phyloP scores from a whole-genome alignment of 2,329 filamentous ascomycete species.

The Monilinia vaccinii-corymbosi region DNA sequence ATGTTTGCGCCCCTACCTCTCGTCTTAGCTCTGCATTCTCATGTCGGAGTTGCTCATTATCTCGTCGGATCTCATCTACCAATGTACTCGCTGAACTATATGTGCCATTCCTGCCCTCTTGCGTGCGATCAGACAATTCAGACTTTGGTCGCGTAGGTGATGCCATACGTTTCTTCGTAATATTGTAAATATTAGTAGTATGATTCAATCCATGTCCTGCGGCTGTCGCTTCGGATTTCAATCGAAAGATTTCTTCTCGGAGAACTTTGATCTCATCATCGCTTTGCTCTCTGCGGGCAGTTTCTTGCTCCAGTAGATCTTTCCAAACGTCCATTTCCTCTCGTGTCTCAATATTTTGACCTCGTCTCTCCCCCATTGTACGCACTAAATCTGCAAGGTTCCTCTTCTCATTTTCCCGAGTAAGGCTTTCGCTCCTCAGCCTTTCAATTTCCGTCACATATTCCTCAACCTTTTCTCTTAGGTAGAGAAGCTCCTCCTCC shows the following conservation, averaged over 20 bases:
- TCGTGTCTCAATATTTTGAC: constrained; percentile 40
- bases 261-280: constrained; percentile 82
- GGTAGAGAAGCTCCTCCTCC: constrained; percentile 77
- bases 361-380: constrained; percentile 45
- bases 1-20: constrained; percentile 90
- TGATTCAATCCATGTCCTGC: constrained; percentile 38
- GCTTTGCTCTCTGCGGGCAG: constrained; percentile 75
- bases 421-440: constrained; percentile 66
- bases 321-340: constrained; percentile 83
- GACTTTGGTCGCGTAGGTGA: constrained; percentile 41
- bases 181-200: constrained; percentile 59
- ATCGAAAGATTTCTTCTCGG: constrained; percentile 71
- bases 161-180: constrained; percentile 40
- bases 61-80: constrained; percentile 63
- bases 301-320: constrained; percentile 87
- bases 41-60: constrained; percentile 69
- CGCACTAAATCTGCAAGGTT: constrained; percentile 76
- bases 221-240: constrained; percentile 48
- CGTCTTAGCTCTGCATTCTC: constrained; percentile 88
- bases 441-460: constrained; percentile 78
- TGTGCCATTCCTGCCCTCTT: constrained; percentile 41
- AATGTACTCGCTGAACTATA: constrained; percentile 55
- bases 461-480: constrained; percentile 78
- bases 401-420: constrained; percentile 76
- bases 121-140: constrained; percentile 33